Evolutionary conservation across 2,329 filamentous ascomycete species (phyloP).

Genomic region (Lachnellula hyalina): DNA sequence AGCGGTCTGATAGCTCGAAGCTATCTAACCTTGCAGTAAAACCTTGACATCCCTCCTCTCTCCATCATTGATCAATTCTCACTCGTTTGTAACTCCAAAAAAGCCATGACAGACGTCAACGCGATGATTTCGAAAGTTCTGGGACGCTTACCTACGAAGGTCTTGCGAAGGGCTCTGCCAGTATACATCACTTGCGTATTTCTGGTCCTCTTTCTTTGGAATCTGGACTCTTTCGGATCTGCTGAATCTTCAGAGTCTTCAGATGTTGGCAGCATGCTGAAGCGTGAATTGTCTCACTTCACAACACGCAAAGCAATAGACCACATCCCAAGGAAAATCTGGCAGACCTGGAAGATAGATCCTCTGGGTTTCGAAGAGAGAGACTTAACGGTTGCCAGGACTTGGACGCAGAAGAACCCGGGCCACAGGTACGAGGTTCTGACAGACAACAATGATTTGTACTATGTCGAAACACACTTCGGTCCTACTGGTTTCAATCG

Average conservation of each 20-base stretch:
- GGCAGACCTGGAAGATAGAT: conserved; percentile 72
- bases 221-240: not conserved
- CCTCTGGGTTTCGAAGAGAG: conserved; percentile 61
- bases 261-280: not conserved
- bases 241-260: not conserved
- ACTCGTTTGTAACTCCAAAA: not conserved
- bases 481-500: conserved; percentile 61
- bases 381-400: conserved; percentile 54
- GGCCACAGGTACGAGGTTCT: conserved; percentile 43
- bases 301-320: not conserved
- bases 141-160: conserved; percentile 4
- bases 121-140: conserved; percentile 2
- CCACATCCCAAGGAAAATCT: conserved; percentile 62
- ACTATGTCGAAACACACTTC: conserved; percentile 64
- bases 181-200: conserved; percentile 8
- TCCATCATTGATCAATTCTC: not conserved
- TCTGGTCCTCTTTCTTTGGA: conserved; percentile 8
- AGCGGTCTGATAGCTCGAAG: not conserved
- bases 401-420: conserved; percentile 63
- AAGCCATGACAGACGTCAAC: conserved; percentile 2
- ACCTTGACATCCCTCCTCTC: not conserved
- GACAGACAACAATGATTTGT: conserved; percentile 62
- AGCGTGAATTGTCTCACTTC: not conserved
- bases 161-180: conserved; percentile 4
- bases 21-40: not conserved